Evolutionary conservation across 768 basidiomycete species (phyloP).

Genomic region (Leccinum ochraceum): DNA sequence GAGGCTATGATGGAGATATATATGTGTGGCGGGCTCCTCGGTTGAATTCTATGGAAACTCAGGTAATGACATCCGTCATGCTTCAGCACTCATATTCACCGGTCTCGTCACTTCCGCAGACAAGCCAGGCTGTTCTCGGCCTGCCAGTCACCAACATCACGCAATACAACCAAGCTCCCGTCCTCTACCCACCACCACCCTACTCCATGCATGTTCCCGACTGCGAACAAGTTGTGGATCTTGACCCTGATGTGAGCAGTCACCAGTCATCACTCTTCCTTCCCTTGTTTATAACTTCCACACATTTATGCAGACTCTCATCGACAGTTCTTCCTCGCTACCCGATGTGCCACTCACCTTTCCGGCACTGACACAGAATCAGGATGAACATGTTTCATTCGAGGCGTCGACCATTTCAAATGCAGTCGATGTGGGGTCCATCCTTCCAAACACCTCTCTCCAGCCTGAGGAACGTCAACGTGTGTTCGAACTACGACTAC

Average conservation of each 20-base stretch:
- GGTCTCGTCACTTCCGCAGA: background rate
- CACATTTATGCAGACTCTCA: too few species aligned
- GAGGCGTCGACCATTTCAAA: background rate
- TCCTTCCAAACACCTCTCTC: background rate
- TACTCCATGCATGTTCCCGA: background rate
- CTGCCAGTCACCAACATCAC: background rate
- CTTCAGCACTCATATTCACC: background rate
- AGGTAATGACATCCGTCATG: background rate
- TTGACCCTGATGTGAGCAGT: background rate
- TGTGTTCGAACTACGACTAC: constrained; percentile 1
- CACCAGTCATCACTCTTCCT: too few species aligned
- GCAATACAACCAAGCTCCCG: background rate
- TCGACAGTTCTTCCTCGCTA: too few species aligned
- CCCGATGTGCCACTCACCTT: background rate
- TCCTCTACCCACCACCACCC: background rate
- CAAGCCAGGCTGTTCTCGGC: background rate
- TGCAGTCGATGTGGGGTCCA: background rate
- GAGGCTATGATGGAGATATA: too few species aligned
- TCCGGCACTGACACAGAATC: background rate
- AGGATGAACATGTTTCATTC: background rate
- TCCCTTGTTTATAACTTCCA: background rate
- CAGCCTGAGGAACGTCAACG: background rate
- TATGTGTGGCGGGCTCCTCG: background rate
- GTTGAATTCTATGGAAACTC: background rate
- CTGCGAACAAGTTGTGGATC: background rate